Conservation (phyloP, 1,284 basidiomycete species). For the Singerocomus inundabilis region DNA sequence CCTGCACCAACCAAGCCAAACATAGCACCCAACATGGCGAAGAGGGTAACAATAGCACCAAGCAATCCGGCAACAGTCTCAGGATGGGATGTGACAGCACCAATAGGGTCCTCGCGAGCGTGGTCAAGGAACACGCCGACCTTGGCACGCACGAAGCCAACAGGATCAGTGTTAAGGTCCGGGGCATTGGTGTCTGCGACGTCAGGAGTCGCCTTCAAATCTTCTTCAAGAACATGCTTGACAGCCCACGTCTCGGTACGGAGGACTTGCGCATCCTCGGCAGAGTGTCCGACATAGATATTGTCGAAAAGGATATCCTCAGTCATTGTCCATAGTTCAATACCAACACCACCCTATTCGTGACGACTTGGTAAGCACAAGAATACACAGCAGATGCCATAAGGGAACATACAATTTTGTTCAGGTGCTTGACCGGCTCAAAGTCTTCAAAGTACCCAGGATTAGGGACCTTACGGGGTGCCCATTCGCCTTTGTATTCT, state of each 20-base stretch:
- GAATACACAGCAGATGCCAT: not conserved
- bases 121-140: constrained; percentile 71
- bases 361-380: constrained; percentile 9
- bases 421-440: constrained; percentile 79
- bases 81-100: constrained; percentile 78
- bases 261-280: constrained; percentile 77
- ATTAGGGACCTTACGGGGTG: constrained; percentile 90
- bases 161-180: constrained; percentile 70
- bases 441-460: constrained; percentile 90
- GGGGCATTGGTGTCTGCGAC: constrained; percentile 50
- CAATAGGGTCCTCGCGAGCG: constrained; percentile 69
- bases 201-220: constrained; percentile 43
- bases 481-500: constrained; percentile 95
- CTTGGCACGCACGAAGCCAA: constrained; percentile 77
- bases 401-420: constrained; percentile 65
- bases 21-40: constrained; percentile 80
- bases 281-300: constrained; percentile 89
- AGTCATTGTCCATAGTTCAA: constrained; percentile 99
- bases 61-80: constrained; percentile 79
- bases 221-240: constrained; percentile 72
- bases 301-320: constrained; percentile 96
- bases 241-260: constrained; percentile 83
- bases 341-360: constrained; percentile 84
- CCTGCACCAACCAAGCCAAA: constrained; percentile 74
- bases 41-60: constrained; percentile 71